phyloP scores from a whole-genome alignment of 305 asterid species.

The Solanum hybrid region DNA sequence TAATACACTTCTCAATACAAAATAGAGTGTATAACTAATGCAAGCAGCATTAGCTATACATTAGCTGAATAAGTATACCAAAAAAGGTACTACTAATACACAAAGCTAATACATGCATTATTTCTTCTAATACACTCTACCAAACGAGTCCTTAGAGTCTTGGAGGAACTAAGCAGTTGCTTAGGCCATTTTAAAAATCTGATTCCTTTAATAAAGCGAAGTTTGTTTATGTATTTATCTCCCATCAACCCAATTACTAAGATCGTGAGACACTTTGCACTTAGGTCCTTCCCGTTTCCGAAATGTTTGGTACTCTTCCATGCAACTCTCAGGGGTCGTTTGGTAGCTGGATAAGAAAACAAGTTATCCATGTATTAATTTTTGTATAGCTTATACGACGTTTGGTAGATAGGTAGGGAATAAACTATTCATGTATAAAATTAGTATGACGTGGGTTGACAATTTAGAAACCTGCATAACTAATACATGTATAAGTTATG shows the following conservation, averaged over 20 bases:
- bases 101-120: background rate
- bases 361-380: background rate
- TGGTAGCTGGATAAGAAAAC: background rate
- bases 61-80: background rate
- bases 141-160: background rate
- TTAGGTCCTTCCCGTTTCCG: background rate
- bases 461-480: background rate
- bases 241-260: background rate
- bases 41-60: background rate
- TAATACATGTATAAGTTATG: background rate
- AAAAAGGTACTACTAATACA: background rate
- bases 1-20: background rate
- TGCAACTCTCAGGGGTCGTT: background rate
- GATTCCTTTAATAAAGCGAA: background rate
- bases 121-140: background rate
- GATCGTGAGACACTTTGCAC: background rate
- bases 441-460: background rate
- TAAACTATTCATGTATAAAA: background rate
- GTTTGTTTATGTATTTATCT: background rate
- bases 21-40: background rate
- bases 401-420: background rate
- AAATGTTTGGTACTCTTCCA: background rate
- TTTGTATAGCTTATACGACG: background rate
- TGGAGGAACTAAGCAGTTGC: background rate
- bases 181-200: background rate